Evolutionary conservation across 768 basidiomycete genomes (phyloP), one percentile per base, ranked within the genome.

Genomic region (Tephrocybe sp.): DNA sequence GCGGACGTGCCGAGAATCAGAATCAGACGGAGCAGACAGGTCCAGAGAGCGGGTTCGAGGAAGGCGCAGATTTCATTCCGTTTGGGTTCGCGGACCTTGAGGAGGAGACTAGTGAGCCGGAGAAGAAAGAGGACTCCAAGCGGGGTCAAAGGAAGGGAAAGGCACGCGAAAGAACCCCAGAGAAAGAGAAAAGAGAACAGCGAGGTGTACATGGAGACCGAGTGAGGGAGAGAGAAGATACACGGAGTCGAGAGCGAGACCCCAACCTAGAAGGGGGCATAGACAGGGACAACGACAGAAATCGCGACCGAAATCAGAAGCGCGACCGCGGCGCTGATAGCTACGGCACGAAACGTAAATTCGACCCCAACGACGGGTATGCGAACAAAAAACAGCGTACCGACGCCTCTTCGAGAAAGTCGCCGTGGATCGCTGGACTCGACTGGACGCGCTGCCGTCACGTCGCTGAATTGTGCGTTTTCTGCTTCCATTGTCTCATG

Each of bases 401-500:
- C 44, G 71, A 81, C 41, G 78, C 78, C 8, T 69, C 79, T 15
- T 74, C 76, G 20, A 79, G 80, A 48, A 81, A 77, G 59, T 76
- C 76, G 26, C 86, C 90, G 14, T 97, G 94, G 95, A 72, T 84
- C 9, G 67, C 70, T 12, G 66, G 78, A 7, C 74, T 93, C 8
- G 81, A 92, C 57, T 89, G 89, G 85, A 79, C 87, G 11, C 63
- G 68, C 5, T 90, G 90, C 65, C 73, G 70, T 45, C 91, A 90
- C 63, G 87, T 92, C 47, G 85, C 90, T 12, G 90, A 95, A 65
- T 76, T 95, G 93, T 94, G 59, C 50, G 88, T 79, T n/a, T n/a
- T 11, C 15, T 43, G 23, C 18, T 14, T 9, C 24, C 17, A 6
- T 51, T 37, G n/a, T 15, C 10, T 25, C 48, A 33, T 45, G 5